phyloP scores from a whole-genome alignment of 1,284 basidiomycete species.

The Fistulinella cinereoalba region DNA sequence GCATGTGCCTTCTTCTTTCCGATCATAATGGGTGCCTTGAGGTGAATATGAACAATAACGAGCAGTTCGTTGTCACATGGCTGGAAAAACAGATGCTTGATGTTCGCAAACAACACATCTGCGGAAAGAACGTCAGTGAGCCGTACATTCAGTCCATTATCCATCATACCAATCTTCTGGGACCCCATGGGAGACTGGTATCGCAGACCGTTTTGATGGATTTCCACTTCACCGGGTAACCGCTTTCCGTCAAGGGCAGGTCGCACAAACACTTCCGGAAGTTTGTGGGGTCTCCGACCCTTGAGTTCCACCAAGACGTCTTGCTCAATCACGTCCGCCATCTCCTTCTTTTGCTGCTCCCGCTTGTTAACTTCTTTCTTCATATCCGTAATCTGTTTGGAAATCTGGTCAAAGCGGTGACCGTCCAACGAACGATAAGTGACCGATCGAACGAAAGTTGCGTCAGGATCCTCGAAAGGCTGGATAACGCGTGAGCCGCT shows the following conservation, averaged over 20 bases:
- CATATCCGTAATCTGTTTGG: constrained; percentile 90
- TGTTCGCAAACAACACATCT: constrained; percentile 96
- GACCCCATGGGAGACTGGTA: constrained; percentile 87
- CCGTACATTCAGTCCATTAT: background rate
- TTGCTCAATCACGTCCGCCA: constrained; percentile 97
- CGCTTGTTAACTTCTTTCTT: constrained; percentile 97
- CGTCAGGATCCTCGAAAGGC: constrained; percentile 97
- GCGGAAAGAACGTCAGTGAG: constrained; percentile 11
- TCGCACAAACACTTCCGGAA: constrained; percentile 92
- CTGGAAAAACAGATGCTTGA: constrained; percentile 99
- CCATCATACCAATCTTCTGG: constrained; percentile 79
- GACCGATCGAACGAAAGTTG: constrained; percentile 94
- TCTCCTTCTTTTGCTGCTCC: constrained; percentile 96
- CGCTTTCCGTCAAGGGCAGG: constrained; percentile 94
- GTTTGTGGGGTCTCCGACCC: constrained; percentile 76
- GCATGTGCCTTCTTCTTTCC: constrained; percentile 98
- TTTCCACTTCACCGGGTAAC: constrained; percentile 92
- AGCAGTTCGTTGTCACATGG: constrained; percentile 96
- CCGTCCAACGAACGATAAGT: constrained; percentile 91
- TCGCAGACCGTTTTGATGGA: constrained; percentile 95
- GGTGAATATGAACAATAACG: constrained; percentile 92
- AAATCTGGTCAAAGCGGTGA: constrained; percentile 85
- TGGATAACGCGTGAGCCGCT: constrained; percentile 30
- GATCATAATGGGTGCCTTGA: constrained; percentile 96
- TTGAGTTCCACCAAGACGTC: constrained; percentile 86